These are phyloP conservation scores for Penicillium vulpinum DNA, from an alignment of 2,329 filamentous ascomycete genomes.

Conservation along the genomic window DNA sequence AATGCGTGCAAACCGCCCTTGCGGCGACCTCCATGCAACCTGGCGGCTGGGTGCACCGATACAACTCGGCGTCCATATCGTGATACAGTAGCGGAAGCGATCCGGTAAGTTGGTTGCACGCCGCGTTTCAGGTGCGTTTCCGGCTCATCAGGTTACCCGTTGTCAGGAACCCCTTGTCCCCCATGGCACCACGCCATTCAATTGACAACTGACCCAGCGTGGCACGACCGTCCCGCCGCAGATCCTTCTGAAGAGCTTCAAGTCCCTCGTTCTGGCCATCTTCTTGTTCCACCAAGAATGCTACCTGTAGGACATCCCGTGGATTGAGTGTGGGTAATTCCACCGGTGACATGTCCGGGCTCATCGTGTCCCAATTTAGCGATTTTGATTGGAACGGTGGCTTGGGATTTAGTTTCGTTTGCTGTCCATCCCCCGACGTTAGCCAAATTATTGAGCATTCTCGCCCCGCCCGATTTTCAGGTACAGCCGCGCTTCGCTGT, in stretches of 20 bases:
- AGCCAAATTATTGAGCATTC: constrained; percentile 4
- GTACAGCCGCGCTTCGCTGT: not conserved
- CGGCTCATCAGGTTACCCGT: constrained; percentile 72
- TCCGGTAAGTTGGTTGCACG: constrained; percentile 7
- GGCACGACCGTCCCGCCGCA: constrained; percentile 54
- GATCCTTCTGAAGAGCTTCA: constrained; percentile 54
- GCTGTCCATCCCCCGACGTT: constrained; percentile 31
- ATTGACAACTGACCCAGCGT: constrained; percentile 80
- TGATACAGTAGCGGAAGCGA: constrained; percentile 9
- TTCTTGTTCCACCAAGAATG: constrained; percentile 61
- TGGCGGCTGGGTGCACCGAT: constrained; percentile 16
- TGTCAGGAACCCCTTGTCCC: constrained; percentile 80
- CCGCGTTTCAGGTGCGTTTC: constrained; percentile 36
- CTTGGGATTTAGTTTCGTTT: constrained; percentile 52
- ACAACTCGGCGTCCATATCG: constrained; percentile 7
- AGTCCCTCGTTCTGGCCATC: constrained; percentile 46
- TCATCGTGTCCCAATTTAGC: constrained; percentile 56
- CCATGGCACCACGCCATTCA: constrained; percentile 87
- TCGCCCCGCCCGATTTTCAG: not conserved
- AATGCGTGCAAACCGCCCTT: constrained; percentile 3
- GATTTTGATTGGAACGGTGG: constrained; percentile 55
- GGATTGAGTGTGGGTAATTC: constrained; percentile 55
- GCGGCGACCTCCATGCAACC: constrained; percentile 14
- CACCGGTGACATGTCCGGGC: constrained; percentile 30
- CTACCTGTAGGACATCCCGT: constrained; percentile 65